Evolutionary conservation across 768 basidiomycete genomes (phyloP).

Genomic region (Phallus indusiatus): DNA sequence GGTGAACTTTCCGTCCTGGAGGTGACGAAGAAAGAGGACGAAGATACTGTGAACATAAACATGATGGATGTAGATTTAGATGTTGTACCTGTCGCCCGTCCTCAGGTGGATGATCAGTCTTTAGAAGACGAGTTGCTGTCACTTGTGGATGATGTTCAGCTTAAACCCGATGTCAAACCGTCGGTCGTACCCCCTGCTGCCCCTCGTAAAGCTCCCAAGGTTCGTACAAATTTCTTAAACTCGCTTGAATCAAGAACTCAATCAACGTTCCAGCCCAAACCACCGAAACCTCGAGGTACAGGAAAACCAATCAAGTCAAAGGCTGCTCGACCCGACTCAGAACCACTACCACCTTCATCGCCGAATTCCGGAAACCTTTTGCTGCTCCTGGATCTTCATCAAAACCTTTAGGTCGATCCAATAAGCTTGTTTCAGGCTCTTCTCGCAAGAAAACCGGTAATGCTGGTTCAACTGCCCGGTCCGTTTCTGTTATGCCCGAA

Average conservation of each 20-base stretch:
- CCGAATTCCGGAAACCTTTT: neutral
- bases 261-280: neutral
- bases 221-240: neutral
- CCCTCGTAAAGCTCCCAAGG: neutral
- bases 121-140: conserved; percentile 7
- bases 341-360: neutral
- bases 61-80: neutral
- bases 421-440: neutral
- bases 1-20: neutral
- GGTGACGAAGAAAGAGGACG: neutral
- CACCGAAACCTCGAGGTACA: neutral
- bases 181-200: neutral
- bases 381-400: neutral
- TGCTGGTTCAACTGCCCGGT: neutral
- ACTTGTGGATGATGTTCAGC: neutral
- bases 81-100: neutral
- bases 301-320: neutral
- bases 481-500: neutral
- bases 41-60: neutral
- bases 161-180: neutral
- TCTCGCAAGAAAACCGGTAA: neutral
- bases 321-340: neutral
- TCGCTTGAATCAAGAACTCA: neutral
- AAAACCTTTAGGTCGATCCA: neutral
- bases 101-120: neutral